These are phyloP conservation scores for Ogataea zsoltii DNA, from an alignment of 805 yeast genomes.

Conservation along the genomic window DNA sequence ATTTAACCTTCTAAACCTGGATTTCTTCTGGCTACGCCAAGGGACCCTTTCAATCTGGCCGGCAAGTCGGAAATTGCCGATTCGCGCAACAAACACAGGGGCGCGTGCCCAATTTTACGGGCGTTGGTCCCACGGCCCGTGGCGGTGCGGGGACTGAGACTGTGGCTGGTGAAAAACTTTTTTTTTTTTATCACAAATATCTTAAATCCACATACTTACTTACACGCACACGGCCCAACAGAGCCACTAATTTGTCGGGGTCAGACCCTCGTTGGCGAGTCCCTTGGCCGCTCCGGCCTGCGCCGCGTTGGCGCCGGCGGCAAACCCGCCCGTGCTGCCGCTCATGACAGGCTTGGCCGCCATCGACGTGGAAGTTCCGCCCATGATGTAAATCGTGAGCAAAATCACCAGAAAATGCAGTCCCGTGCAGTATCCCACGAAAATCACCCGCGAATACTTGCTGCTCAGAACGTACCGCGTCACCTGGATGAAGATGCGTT, in stretches of 20 bases:
- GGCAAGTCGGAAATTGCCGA: neutral
- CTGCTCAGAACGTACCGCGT: constrained; percentile 78
- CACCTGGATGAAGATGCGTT: constrained; percentile 70
- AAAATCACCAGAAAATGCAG: constrained; percentile 74
- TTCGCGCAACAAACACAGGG: too few relatives aligned
- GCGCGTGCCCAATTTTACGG: too few relatives aligned
- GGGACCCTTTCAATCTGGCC: neutral
- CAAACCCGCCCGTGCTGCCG: constrained; percentile 31
- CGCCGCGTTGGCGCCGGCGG: constrained; percentile 16
- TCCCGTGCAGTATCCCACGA: constrained; percentile 70
- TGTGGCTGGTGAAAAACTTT: neutral
- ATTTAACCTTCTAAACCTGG: neutral
- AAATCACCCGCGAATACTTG: constrained; percentile 67
- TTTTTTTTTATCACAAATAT: neutral
- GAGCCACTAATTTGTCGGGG: neutral
- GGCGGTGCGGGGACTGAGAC: too few relatives aligned
- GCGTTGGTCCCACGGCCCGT: too few relatives aligned
- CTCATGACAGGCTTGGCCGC: constrained; percentile 15
- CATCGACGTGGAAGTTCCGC: constrained; percentile 15
- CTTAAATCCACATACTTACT: too few relatives aligned
- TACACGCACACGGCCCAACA: too few relatives aligned
- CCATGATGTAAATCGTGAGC: constrained; percentile 55
- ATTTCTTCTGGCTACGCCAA: neutral
- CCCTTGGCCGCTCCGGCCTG: neutral
- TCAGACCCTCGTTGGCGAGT: constrained; percentile 6